phyloP scores from a whole-genome alignment of 768 basidiomycete species.

The Xerocomellus chrysenteron region DNA sequence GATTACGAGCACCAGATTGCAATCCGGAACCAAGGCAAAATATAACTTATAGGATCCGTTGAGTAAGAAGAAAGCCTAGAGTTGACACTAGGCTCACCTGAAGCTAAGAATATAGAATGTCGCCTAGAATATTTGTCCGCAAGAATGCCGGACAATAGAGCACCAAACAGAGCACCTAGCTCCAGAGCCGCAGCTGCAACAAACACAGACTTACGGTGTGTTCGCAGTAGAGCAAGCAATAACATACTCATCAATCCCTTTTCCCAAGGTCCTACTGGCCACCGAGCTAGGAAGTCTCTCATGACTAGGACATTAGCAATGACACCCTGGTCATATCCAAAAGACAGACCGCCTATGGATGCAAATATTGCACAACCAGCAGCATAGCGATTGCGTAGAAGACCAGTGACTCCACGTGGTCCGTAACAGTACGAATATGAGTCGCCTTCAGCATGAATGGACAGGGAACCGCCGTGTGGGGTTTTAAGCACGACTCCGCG shows the following conservation, averaged over 20 bases:
- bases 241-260: constrained; percentile 74
- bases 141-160: constrained; percentile 61
- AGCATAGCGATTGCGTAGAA: constrained; percentile 63
- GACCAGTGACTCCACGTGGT: constrained; percentile 62
- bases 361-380: constrained; percentile 71
- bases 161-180: constrained; percentile 76
- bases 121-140: constrained; percentile 70
- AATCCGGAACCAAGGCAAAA: constrained; percentile 73
- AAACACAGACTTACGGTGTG: neutral
- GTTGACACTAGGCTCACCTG: constrained; percentile 43
- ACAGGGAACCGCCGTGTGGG: constrained; percentile 28
- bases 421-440: constrained; percentile 72
- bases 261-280: constrained; percentile 71
- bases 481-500: constrained; percentile 22
- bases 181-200: constrained; percentile 70
- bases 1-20: constrained; percentile 58
- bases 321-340: constrained; percentile 85
- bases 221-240: neutral
- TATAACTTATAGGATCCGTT: constrained; percentile 42
- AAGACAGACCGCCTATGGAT: constrained; percentile 73
- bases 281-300: constrained; percentile 66
- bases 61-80: neutral
- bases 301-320: constrained; percentile 86
- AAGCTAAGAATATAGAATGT: constrained; percentile 64
- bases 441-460: constrained; percentile 19